phyloP scores from a whole-genome alignment of 306 rosid genomes.

The apple (Malus domestica) region ASM211411v1 NC_041804.1:4090001-4090500 shows the following conservation, averaged over 20 bases:
- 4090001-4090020: constrained; percentile 54
- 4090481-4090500: constrained; percentile 54
- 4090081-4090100: constrained; percentile 60
- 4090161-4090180: constrained; percentile 49
- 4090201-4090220: constrained; percentile 61
- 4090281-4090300: constrained; percentile 50
- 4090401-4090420: constrained; percentile 50
- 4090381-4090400: constrained; percentile 55
- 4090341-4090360: constrained; percentile 51
- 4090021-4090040: constrained; percentile 66
- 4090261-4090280: constrained; percentile 42
- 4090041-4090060: constrained; percentile 11
- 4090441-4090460: constrained; percentile 52
- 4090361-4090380: constrained; percentile 67
- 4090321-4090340: constrained; percentile 67
- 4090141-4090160: constrained; percentile 49
- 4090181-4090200: constrained; percentile 55
- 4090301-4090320: constrained; percentile 52
- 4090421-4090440: constrained; percentile 60
- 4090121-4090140: constrained; percentile 43
- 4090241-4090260: constrained; percentile 40
- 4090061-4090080: constrained; percentile 41
- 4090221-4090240: constrained; percentile 57
- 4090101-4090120: constrained; percentile 39
- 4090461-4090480: constrained; percentile 46